phyloP scores from a whole-genome alignment of 148 eudicot genomes.

The Cornus kousa region DNA sequence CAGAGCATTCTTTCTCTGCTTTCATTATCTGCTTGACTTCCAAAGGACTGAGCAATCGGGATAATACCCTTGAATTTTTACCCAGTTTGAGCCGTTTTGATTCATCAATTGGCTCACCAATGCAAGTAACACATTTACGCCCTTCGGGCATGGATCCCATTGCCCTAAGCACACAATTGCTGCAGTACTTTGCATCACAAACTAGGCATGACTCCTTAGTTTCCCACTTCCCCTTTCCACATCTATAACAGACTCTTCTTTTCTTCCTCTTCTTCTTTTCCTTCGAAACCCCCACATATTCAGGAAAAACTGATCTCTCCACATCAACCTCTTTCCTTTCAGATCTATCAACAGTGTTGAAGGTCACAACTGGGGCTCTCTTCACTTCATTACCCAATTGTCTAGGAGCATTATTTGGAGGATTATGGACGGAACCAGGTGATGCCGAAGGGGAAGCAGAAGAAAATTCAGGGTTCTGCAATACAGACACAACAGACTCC shows the following conservation, averaged over 20 bases:
- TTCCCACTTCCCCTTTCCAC: constrained; percentile 98
- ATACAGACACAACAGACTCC: constrained; percentile 78
- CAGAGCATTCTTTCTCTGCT: constrained; percentile 93
- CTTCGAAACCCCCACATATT: constrained; percentile 61
- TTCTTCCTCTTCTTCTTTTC: constrained; percentile 64
- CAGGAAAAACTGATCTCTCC: constrained; percentile 52
- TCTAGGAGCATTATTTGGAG: constrained; percentile 15
- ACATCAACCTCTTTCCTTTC: constrained; percentile 45
- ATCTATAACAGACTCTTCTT: constrained; percentile 62
- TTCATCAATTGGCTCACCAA: constrained; percentile 83
- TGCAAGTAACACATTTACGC: constrained; percentile 96
- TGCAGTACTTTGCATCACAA: constrained; percentile 84
- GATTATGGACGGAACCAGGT: constrained; percentile 55
- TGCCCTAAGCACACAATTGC: constrained; percentile 91
- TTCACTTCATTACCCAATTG: constrained; percentile 47
- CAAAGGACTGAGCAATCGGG: constrained; percentile 78
- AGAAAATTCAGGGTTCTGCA: constrained; percentile 67
- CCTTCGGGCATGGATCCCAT: constrained; percentile 99
- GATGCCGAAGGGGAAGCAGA: constrained; percentile 77
- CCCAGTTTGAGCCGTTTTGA: constrained; percentile 70
- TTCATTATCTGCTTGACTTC: constrained; percentile 97
- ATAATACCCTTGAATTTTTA: constrained; percentile 74
- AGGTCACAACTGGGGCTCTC: constrained; percentile 76
- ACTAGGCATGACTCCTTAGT: constrained; percentile 79
- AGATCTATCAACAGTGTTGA: constrained; percentile 59